Conservation (phyloP, 257 asterid genomes). For the Forsythia viridissima region DNA sequence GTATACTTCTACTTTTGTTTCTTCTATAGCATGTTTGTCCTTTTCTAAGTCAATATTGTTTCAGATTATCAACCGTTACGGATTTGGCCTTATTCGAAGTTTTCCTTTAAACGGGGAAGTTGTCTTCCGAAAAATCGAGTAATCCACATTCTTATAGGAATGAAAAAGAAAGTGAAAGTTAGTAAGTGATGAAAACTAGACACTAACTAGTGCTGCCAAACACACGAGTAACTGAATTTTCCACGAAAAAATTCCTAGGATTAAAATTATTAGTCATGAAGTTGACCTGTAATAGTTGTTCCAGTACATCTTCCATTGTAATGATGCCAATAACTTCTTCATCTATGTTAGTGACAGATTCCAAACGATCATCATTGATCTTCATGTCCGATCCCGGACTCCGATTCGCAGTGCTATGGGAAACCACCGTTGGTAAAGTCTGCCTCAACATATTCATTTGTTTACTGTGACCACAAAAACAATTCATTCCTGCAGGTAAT, state of each 20-base stretch:
- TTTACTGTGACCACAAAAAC: not conserved
- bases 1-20: too few species aligned
- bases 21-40: too few species aligned
- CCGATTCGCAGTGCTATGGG: not conserved
- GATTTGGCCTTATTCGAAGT: too few species aligned
- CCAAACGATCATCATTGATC: conserved; percentile 19
- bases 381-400: conserved; percentile 5
- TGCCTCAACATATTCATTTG: not conserved
- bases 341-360: conserved; percentile 23
- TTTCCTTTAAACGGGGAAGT: too few species aligned
- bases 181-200: too few species aligned
- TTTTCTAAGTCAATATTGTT: too few species aligned
- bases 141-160: too few species aligned
- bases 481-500: not conserved
- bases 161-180: too few species aligned
- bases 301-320: conserved; percentile 66
- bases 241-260: not conserved
- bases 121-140: too few species aligned
- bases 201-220: too few species aligned
- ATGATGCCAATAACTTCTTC: conserved; percentile 60
- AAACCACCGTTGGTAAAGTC: not conserved
- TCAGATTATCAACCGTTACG: too few species aligned
- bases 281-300: conserved; percentile 54
- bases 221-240: not conserved
- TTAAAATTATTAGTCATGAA: not conserved